Conservation (phyloP, 208 protist species). For the Porcisia hertigi region DNA sequence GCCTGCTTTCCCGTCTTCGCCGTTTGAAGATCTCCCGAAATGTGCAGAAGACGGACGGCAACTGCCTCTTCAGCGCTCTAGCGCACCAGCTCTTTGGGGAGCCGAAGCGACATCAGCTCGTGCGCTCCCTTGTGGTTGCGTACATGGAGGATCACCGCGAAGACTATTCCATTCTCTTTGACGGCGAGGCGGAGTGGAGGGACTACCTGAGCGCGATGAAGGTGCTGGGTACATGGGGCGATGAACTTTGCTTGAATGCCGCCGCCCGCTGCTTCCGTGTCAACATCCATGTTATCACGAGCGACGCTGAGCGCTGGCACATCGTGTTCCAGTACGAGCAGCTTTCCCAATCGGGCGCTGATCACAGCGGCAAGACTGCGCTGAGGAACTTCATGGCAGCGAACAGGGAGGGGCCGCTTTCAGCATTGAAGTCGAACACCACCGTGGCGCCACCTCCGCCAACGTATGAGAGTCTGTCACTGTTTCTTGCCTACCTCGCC, state of each 20-base stretch:
- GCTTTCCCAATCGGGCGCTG: conserved; percentile 38
- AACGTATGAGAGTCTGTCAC: conserved; percentile 31
- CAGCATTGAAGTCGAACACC: conserved; percentile 14
- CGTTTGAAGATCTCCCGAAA: conserved; percentile 42
- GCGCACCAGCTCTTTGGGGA: conserved; percentile 79
- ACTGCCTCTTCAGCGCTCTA: conserved; percentile 81
- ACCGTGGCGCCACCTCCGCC: conserved; percentile 1
- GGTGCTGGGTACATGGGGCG: conserved; percentile 69
- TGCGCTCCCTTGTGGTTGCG: conserved; percentile 60
- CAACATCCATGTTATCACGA: conserved; percentile 89
- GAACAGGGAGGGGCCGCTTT: conserved; percentile 10
- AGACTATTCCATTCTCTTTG: conserved; percentile 75
- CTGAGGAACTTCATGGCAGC: background rate
- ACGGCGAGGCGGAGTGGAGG: conserved; percentile 55
- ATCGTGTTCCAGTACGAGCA: conserved; percentile 78
- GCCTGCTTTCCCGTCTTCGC: conserved; percentile 49
- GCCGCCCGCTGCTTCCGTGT: conserved; percentile 82
- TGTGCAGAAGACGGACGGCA: conserved; percentile 69
- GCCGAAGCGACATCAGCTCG: conserved; percentile 48
- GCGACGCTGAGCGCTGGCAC: conserved; percentile 69
- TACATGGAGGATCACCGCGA: conserved; percentile 67
- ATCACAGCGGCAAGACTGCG: background rate
- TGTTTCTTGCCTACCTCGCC: conserved; percentile 77
- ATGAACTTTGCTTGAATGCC: conserved; percentile 86
- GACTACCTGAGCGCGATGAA: conserved; percentile 64